These are phyloP conservation scores for Tylopilus balloui DNA, from an alignment of 768 basidiomycete species.

Conservation along the genomic window DNA sequence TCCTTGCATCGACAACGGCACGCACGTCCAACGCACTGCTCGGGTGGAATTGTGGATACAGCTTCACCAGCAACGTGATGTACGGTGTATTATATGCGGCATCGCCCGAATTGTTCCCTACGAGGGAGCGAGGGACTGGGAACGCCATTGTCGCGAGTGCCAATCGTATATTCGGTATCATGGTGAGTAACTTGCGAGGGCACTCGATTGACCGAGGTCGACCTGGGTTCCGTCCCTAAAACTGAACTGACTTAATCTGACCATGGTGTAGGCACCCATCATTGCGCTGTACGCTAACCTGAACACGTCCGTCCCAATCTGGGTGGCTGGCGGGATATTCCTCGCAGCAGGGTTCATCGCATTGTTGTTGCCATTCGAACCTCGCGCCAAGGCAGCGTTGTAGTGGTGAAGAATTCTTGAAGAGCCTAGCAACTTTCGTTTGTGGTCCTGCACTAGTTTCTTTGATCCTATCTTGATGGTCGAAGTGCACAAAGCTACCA, in stretches of 20 bases:
- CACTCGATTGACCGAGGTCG: not conserved
- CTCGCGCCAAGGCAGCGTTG: constrained; percentile 51
- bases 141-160: constrained; percentile 49
- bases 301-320: constrained; percentile 49
- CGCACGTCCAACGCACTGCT: constrained; percentile 48
- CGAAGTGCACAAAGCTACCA: too few relatives aligned
- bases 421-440: not conserved
- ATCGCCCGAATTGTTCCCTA: constrained; percentile 51
- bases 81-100: constrained; percentile 45
- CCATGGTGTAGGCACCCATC: constrained; percentile 38
- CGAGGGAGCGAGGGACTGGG: constrained; percentile 52
- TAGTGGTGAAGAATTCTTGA: constrained; percentile 17
- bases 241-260: not conserved
- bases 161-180: constrained; percentile 57
- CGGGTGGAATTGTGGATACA: constrained; percentile 57
- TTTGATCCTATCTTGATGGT: not conserved
- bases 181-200: constrained; percentile 32
- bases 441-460: not conserved
- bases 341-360: constrained; percentile 45
- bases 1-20: constrained; percentile 54
- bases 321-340: constrained; percentile 50
- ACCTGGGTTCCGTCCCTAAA: not conserved
- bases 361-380: constrained; percentile 52
- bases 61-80: constrained; percentile 54
- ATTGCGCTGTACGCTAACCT: constrained; percentile 48